A percentile compares a stretch with the other conserved stretches of the same genome.
Conservation (phyloP, 805 yeast genomes). For the Starmerella vitae region DNA sequence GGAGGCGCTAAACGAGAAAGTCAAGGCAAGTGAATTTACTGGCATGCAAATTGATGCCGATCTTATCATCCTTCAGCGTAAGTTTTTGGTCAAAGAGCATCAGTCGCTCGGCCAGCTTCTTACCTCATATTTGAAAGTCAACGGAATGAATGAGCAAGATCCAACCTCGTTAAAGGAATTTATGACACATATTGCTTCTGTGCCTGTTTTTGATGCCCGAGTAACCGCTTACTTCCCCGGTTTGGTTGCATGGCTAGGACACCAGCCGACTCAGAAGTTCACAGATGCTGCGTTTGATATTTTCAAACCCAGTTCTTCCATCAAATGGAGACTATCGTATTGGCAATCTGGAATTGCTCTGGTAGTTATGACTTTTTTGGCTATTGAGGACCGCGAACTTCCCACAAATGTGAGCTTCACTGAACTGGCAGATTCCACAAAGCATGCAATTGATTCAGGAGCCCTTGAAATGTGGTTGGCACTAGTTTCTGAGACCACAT, state of each 20-base stretch:
- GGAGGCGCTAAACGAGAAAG: conserved; percentile 37
- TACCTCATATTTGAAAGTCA: conserved; percentile 29
- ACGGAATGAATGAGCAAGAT: conserved; percentile 5
- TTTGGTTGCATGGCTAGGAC: conserved; percentile 20
- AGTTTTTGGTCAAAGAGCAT: conserved; percentile 50
- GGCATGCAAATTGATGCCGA: conserved; percentile 33
- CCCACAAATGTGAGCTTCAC: conserved; percentile 1
- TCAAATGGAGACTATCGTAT: conserved; percentile 22
- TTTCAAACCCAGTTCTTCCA: not conserved
- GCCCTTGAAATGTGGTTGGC: conserved; percentile 30
- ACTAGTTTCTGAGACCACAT: conserved; percentile 25
- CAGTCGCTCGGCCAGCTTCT: conserved; percentile 57
- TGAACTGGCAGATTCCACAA: conserved; percentile 19
- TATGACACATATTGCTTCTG: conserved; percentile 34
- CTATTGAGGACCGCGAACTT: conserved; percentile 8
- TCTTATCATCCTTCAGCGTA: conserved; percentile 44
- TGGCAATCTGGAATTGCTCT: conserved; percentile 23
- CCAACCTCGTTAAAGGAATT: conserved; percentile 31
- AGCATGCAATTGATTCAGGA: conserved; percentile 27
- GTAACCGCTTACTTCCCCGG: conserved; percentile 54
- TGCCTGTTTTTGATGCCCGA: conserved; percentile 46
- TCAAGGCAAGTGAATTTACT: conserved; percentile 39
- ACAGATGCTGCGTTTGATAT: conserved; percentile 7
- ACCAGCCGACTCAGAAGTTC: conserved; percentile 4
- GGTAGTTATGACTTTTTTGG: conserved; percentile 15